phyloP scores from a whole-genome alignment of 257 asterid species.

The Nicotiana knightiana region DNA sequence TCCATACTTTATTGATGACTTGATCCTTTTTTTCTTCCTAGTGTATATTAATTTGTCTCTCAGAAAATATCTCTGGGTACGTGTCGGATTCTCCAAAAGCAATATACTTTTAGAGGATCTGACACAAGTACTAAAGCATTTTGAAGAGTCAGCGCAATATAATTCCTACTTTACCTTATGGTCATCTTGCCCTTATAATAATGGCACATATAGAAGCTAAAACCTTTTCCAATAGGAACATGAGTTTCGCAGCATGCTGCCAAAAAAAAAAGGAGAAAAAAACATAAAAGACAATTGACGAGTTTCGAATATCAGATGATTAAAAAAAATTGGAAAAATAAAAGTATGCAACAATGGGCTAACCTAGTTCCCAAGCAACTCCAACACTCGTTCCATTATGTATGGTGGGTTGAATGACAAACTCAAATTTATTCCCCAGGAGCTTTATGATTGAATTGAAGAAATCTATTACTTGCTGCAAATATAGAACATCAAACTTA shows the following conservation, averaged over 20 bases:
- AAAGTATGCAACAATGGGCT: neutral
- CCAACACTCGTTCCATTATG: slow-evolving; percentile 58
- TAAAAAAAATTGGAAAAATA: neutral
- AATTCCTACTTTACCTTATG: slow-evolving; percentile 35
- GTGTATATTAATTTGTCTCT: no score
- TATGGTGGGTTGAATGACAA: slow-evolving; percentile 45
- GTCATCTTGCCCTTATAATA: slow-evolving; percentile 51
- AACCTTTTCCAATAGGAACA: slow-evolving; percentile 56
- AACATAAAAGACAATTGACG: neutral
- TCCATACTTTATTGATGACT: no score
- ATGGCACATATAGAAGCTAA: slow-evolving; percentile 60
- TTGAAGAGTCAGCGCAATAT: no score
- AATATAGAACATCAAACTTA: neutral
- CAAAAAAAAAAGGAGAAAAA: neutral
- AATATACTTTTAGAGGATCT: no score
- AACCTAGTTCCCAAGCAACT: slow-evolving; percentile 70
- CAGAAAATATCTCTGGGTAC: no score
- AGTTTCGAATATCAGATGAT: neutral
- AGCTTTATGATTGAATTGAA: slow-evolving; percentile 40
- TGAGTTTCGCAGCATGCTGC: slow-evolving; percentile 49
- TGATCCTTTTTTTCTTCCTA: no score
- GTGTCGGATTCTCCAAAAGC: no score
- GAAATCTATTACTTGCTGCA: slow-evolving; percentile 67
- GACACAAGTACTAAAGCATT: no score
- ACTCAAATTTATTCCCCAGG: slow-evolving; percentile 47